Evolutionary conservation across 1,284 basidiomycete genomes (phyloP), one percentile per base, ranked within the genome.

Genomic region (Moesziomyces aphidis): DNA sequence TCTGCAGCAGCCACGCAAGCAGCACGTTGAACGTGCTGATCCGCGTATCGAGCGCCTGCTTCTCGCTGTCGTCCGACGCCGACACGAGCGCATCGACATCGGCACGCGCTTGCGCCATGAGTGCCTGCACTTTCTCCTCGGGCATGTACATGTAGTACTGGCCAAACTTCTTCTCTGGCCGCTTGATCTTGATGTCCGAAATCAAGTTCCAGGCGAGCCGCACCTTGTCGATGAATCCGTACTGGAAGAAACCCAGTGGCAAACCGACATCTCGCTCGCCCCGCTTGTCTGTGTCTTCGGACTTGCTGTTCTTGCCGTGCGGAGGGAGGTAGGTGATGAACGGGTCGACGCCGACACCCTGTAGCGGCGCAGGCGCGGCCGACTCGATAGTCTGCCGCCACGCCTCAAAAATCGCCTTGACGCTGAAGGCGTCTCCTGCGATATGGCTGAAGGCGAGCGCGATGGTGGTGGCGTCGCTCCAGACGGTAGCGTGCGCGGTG

Each of bases 111-210:
- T 68, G 36, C 4, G 43, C 24, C 17, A 68, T 34, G 2, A 68
- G 44, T 26, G 50, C 22, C 23, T 53, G 31, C n/a, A 68, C 55
- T 17, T 58, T 58, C 5, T 36, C 46, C 24, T 61, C 46, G 3
- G 65, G 65, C 21, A 68, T 24, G 44, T 61, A 61, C 23, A 68
- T 46, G 36, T 68, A 68, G 55, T 53, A 61, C 54, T 68, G 65
- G 21, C n/a, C 23, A n/a, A 68, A 17, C 31, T 15, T 8, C 22
- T 58, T 68, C 31, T 68, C 65, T 0, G 59, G 65, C 19, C 59
- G 26, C 44, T 57, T 50, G 6, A 68, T 55, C 21, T 57, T 50
- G 34, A 68, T 55, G 13, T 68, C 65, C 65, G 58, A 68, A 15
- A 58, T n/a, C 24, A 68, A 17, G 22, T 50, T 61, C 15, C 28